Evolutionary conservation across 164 flowering plant genomes (phyloP).

Genomic region (Stephania cephalantha): DNA sequence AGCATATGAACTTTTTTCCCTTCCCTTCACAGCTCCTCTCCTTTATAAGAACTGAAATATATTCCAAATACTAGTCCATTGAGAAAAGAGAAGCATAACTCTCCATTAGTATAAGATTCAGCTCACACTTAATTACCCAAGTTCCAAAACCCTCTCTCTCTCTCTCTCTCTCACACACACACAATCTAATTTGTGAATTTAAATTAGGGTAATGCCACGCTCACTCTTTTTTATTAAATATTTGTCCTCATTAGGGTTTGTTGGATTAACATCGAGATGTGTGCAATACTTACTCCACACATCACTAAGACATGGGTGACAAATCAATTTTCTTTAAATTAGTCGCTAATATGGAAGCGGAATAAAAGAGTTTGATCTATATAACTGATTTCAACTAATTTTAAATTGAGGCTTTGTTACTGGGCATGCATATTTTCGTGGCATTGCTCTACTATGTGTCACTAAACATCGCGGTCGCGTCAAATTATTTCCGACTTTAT

Average conservation of each 20-base stretch:
- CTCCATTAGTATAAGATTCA: neutral
- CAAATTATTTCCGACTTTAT: neutral
- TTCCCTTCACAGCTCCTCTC: slow-evolving; percentile 8
- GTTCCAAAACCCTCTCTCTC: neutral
- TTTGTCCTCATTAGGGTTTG: no score
- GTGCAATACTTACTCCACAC: no score
- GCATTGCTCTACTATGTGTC: neutral
- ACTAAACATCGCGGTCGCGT: neutral
- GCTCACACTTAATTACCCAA: neutral
- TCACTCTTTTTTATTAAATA: no score
- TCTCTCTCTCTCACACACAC: no score
- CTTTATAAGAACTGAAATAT: neutral
- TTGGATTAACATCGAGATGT: no score
- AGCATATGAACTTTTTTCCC: slow-evolving; percentile 27
- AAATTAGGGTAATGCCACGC: neutral
- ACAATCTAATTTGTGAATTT: neutral
- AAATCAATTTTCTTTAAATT: no score
- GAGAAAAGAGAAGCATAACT: neutral
- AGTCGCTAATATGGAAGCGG: no score
- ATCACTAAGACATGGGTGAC: no score
- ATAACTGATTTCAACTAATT: no score
- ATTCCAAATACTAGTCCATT: neutral
- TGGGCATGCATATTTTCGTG: neutral
- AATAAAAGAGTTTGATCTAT: no score
- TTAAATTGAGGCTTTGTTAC: no score